Base-by-base conservation (phyloP, 768 basidiomycete genomes). In the Suillus bovinus region DNA sequence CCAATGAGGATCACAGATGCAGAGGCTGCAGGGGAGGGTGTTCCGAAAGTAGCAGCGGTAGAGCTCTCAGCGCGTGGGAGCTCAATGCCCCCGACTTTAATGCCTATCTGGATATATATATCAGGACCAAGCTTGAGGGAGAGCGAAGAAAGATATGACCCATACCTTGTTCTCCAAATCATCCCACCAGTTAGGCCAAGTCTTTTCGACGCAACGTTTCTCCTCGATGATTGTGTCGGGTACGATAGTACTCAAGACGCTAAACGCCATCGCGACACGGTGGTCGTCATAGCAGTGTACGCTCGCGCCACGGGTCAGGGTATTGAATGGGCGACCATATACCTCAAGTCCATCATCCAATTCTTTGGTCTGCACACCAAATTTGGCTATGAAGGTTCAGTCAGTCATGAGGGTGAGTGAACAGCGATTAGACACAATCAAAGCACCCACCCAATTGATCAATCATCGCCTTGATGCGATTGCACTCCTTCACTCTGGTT, bases 121-220 rank as follows among this genome's bases (percentile, higher is more conserved):
- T 2, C 42, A 60, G 53, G 9, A 13, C n/a, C 34, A 9, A n/a
- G 53, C 50, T 52, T 53, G 14, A 17, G 14, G 6, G 27, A 34
- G 5, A 63, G n/a, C 17, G 27, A 34, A 36, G 16, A 14, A 55
- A 60, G 46, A 52, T 11, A n/a, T 46, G 41, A 17, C 22, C 49
- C 79, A 3, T 57, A 92, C 93, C 86, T 97, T 97, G 79, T 93
- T 95, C 72, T 93, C 86, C 29, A 99, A 81, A 74, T 99, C 97
- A 71, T 99, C 97, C 96, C 96, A 99, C 94, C 96, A 99, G 72
- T 95, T 96, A 0, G 97, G 97, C 96, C 96, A 99, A 0, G 96
- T 99, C 84, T 99, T 99, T 77, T 96, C 96, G 36, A 99, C 97
- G 70, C 97, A 98, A 59, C 96, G 82, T 77, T 96, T 96, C 79